Evolutionary conservation across 169 alveolate genomes (phyloP), one percentile per base, ranked within the genome.

Genomic region (Plasmodium fragile): DNA sequence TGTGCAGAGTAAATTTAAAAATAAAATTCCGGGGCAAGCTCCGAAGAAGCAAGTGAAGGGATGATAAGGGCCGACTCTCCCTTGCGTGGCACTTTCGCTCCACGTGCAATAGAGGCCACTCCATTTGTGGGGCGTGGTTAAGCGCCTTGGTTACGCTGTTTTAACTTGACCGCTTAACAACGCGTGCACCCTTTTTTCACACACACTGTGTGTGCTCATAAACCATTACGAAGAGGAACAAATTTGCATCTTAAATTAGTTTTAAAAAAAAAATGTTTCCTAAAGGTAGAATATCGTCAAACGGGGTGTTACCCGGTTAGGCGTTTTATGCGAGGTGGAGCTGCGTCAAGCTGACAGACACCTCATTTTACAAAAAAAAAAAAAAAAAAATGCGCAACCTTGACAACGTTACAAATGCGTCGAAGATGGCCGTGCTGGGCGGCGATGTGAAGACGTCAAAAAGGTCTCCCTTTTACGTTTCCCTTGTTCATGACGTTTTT

Each of bases 1-100:
- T 80, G 82, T 91, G 52, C 91, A 81, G 73, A 69, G 73, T 71
- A 91, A 91, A 81, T 91, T 55, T 45, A 87, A 87, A 87, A 81
- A 81, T 91, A 89, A 89, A n/a, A 41, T 41, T 30, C 18, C 34
- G n/a, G 79, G 32, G 7, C 70, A 10, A 28, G 25, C 32, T 18
- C 16, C 83, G 43, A 91, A 91, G 65, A 80, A 71, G 41, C 81
- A 91, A 1, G 75, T 91, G 53, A 79, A 91, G 52, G 53, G 53
- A 79, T 90, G 65, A 90, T 11, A 1, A 2, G 8, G 11, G 4
- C 52, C 3, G 13, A 7, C 52, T 7, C 2, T 18, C 53, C 53
- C 2, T n/a, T n/a, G 13, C 16, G 10, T 7, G 13, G 52, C 16
- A 41, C 52, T 7, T 41, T 41, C 16, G 52, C 52, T 41, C 16